Base-by-base conservation (phyloP, 2,329 filamentous ascomycete species). In the Calonectria hawksworthii region DNA sequence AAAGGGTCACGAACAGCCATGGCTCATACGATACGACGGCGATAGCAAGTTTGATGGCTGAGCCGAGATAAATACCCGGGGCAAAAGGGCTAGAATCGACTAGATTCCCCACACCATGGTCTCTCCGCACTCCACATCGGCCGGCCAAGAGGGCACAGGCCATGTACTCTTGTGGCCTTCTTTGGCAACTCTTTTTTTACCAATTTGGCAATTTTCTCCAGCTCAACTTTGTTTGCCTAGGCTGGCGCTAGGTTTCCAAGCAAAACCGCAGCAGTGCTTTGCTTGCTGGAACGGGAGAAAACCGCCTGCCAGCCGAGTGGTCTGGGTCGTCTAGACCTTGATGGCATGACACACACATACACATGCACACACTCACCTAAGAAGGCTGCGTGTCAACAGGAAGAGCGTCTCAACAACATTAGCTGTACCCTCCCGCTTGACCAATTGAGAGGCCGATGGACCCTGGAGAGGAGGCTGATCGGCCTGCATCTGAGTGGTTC, bases 71-170 rank as follows among this genome's bases (percentile, higher is more conserved):
- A 61, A 44, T 73, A 65, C 73, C 66, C 70, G 56, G 75, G 67
- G 74, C 36, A 23, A 68, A 51, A 73, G 50, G 54, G 44, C 54
- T 44, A 80, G 73, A 76, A 75, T 77, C 75, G 67, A 76, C 71
- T 69, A 61, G 70, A 75, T 80, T 79, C 79, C 79, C 79, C 79
- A 81, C 79, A 80, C 32, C 73, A 52, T 52, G 66, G 72, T 13
- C 74, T 78, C 79, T 80, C 79, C 79, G 79, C 79, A 80, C 79
- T 80, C 77, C 78, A 79, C 76, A 74, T 67, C 70, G 69, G 52
- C 76, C 65, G 65, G 50, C 36, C 63, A 52, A 66, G 68, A 59
- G 64, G 68, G 50, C 54, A 52, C 54, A 52, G 67, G 69, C 56
- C 70, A 47, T 68, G 67, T 79, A 73, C 66, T 51, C n/a, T 50